Evolutionary conservation across 2,329 filamentous ascomycete genomes (phyloP), one percentile per base, ranked within the genome.

Genomic region (Cordyceps fumosorosea): DNA sequence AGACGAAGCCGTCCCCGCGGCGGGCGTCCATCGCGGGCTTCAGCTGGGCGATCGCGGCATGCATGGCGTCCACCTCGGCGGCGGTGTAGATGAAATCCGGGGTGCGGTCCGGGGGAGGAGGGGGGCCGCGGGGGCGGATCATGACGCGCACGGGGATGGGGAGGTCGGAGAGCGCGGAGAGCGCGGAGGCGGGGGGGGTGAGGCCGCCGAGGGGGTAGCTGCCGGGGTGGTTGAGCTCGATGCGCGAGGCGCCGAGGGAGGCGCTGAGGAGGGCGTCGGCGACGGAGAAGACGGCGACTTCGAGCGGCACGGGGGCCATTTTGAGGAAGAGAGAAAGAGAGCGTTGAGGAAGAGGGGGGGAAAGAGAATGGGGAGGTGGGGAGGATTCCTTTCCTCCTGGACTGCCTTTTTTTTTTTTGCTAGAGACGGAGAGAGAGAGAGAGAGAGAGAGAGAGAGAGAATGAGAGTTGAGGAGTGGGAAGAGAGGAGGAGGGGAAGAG

Each of bases 1-100:
- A 83, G 8, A 86, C 82, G 65, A 86, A 85, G 1, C 81, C 81
- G 64, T 85, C 83, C 4, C 81, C 81, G 16, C 74, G 73, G 1
- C 67, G 65, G 0, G 70, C 65, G 29, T 74, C 66, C 58, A 85
- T 67, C 3, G 74, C 68, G 0, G 66, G 66, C 54, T 73, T 75
- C 67, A 84, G 77, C 0, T 52, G 64, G 0, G 18, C 53, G 11
- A 85, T 77, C 8, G 71, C 66, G 2, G 65, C 60, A 47, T 66
- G 66, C 83, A 86, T 85, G 5, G 63, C 34, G 11, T 68, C 66
- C 5, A 81, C 66, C 67, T 85, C 81, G 3, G 64, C 66, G 11
- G 72, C 67, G 0, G 74, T 72, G 71, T 85, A 85, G 58, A 81
- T 58, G 63, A 84, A 84, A 66, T 84, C 81, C 14, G 66, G 63